These are phyloP conservation scores for Ensete glaucum DNA, from an alignment of 176 grass and related monocot genomes.

Conservation along the genomic window DNA sequence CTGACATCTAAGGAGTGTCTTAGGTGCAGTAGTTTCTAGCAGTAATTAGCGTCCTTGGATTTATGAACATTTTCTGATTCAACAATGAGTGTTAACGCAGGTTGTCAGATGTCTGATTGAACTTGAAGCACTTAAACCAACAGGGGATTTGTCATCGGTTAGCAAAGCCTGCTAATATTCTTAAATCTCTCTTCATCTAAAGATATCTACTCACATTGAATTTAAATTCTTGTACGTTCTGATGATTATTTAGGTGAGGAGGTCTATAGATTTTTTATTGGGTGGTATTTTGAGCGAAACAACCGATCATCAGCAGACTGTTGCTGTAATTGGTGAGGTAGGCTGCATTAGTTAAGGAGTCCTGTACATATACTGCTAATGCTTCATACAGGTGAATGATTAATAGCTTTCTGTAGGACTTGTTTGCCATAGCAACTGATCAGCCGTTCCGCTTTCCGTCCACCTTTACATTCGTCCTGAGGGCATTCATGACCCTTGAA, in stretches of 20 bases:
- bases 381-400: conserved; percentile 9
- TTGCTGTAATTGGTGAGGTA: conserved; percentile 90
- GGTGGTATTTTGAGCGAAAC: conserved; percentile 70
- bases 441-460: conserved; percentile 97
- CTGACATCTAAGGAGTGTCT: background rate
- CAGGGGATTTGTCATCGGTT: conserved; percentile 88
- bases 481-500: conserved; percentile 95
- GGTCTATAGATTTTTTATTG: conserved; percentile 88
- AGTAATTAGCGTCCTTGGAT: background rate
- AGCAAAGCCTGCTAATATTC: conserved; percentile 20
- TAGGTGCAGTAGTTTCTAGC: background rate
- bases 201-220: background rate
- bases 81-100: conserved; percentile 21
- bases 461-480: conserved; percentile 88
- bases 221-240: background rate
- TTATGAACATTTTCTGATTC: background rate
- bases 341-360: conserved; percentile 5
- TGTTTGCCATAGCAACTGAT: conserved; percentile 95
- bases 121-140: conserved; percentile 81
- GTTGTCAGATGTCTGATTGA: conserved; percentile 92
- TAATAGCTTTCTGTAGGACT: conserved; percentile 46
- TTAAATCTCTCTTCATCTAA: background rate
- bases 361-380: background rate
- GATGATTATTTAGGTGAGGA: conserved; percentile 58
- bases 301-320: conserved; percentile 74